These are phyloP conservation scores for Aspergillus aculeatus DNA, from an alignment of 2,329 filamentous ascomycete genomes.

Conservation along the genomic window DNA sequence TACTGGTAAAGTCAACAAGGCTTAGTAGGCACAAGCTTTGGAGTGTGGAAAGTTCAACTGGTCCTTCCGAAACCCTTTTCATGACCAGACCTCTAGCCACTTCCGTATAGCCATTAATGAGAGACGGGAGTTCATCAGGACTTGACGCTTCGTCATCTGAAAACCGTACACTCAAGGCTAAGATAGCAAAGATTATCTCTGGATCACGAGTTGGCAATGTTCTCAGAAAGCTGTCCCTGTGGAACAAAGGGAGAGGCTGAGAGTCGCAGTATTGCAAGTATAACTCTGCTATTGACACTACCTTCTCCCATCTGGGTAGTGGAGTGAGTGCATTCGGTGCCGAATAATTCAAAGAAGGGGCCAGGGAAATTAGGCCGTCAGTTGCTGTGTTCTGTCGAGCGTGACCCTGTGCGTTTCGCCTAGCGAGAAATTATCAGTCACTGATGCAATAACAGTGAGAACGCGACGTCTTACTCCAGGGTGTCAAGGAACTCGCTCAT, in stretches of 20 bases:
- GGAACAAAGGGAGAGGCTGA: conserved; percentile 52
- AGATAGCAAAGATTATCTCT: conserved; percentile 36
- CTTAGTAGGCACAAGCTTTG: conserved; percentile 44
- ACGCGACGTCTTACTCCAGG: conserved; percentile 30
- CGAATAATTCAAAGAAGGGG: conserved; percentile 8
- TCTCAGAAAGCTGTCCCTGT: conserved; percentile 40
- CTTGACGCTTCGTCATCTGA: conserved; percentile 27
- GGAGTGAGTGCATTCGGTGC: conserved; percentile 23
- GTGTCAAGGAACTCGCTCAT: conserved; percentile 37
- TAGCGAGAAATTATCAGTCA: not conserved
- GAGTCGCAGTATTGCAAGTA: conserved; percentile 52
- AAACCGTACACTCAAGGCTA: conserved; percentile 48
- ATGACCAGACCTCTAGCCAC: conserved; percentile 39
- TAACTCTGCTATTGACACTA: conserved; percentile 40
- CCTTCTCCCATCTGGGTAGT: conserved; percentile 41
- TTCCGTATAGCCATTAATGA: conserved; percentile 40
- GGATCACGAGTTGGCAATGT: conserved; percentile 41
- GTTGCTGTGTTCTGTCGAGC: conserved; percentile 10
- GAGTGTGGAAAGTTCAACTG: conserved; percentile 45
- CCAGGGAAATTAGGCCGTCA: conserved; percentile 9
- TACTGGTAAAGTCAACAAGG: conserved; percentile 45
- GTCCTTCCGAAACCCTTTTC: conserved; percentile 39
- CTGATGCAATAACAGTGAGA: conserved; percentile 1
- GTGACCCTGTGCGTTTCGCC: conserved; percentile 17
- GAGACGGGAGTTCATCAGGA: conserved; percentile 21